These are phyloP conservation scores for Sporisorium sorghi DNA, from an alignment of 1,284 basidiomycete species.

Conservation along the genomic window DNA sequence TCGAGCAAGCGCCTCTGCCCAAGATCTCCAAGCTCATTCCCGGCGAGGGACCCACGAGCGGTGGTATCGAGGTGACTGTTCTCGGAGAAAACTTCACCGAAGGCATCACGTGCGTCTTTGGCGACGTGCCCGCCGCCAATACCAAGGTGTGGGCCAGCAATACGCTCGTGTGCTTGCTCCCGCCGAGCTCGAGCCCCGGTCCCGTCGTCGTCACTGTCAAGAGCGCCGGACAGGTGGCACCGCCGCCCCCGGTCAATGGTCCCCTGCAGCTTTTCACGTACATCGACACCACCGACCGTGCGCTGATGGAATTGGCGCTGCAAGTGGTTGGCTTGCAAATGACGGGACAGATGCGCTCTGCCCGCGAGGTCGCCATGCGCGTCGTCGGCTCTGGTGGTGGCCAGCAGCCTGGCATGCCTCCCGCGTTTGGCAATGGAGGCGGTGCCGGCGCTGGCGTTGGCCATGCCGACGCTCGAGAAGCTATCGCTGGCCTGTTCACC, in stretches of 20 bases:
- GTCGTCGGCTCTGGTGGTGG: constrained; percentile 68
- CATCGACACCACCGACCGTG: constrained; percentile 87
- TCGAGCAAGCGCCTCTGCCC: constrained; percentile 58
- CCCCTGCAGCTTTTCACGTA: constrained; percentile 77
- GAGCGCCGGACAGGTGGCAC: constrained; percentile 42
- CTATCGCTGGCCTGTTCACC: constrained; percentile 50
- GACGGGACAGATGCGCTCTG: constrained; percentile 93
- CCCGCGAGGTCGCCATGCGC: constrained; percentile 82
- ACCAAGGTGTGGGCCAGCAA: constrained; percentile 93
- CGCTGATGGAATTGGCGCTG: constrained; percentile 92
- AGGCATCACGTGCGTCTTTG: constrained; percentile 81
- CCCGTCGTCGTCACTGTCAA: constrained; percentile 87
- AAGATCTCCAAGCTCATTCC: constrained; percentile 74
- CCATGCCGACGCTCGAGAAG: constrained; percentile 42
- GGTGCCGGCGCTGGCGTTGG: constrained; percentile 15
- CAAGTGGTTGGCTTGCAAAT: constrained; percentile 95
- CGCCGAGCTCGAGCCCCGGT: constrained; percentile 83
- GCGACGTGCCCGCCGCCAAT: constrained; percentile 81
- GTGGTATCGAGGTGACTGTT: constrained; percentile 94
- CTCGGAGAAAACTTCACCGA: constrained; percentile 79
- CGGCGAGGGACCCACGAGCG: constrained; percentile 81
- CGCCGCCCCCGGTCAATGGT: constrained; percentile 71
- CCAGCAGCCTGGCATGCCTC: constrained; percentile 38
- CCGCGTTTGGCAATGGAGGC: constrained; percentile 18
- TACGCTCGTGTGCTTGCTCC: constrained; percentile 90